Conservation (phyloP, 108 stramenopile genomes). For the Conticribra guillardii region DNA sequence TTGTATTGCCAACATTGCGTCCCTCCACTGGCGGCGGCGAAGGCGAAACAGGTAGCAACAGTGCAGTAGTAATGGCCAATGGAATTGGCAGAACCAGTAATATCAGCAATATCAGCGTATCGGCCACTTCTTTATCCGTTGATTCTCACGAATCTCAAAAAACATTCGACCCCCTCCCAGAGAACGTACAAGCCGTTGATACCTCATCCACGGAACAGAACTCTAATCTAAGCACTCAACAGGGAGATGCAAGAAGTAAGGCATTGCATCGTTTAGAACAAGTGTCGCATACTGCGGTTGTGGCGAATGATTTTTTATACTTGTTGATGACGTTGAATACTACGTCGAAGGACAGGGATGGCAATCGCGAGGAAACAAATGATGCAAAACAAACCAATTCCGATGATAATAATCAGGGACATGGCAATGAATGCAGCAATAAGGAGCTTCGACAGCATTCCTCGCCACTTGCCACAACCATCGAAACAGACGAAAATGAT, state of each 20-base stretch:
- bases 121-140: background rate
- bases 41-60: background rate
- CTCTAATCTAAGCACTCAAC: too few species aligned
- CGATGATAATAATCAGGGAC: too few species aligned
- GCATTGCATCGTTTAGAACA: slow-evolving; percentile 13
- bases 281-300: slow-evolving; percentile 10
- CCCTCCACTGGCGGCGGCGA: background rate
- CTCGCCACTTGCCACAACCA: too few species aligned
- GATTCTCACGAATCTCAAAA: too few species aligned
- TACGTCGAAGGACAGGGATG: background rate
- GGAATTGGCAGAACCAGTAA: background rate
- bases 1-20: background rate
- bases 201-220: background rate
- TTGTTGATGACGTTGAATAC: background rate
- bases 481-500: too few species aligned
- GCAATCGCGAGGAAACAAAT: background rate
- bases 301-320: slow-evolving; percentile 21
- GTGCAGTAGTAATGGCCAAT: background rate
- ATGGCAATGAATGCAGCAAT: too few species aligned
- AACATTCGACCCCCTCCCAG: background rate
- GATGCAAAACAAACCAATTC: background rate
- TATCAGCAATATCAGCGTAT: background rate
- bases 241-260: too few species aligned
- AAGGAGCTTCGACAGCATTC: too few species aligned
- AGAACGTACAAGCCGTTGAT: background rate